These are phyloP conservation scores for Voacanga thouarsii DNA, from an alignment of 257 asterid genomes.

Conservation along the genomic window DNA sequence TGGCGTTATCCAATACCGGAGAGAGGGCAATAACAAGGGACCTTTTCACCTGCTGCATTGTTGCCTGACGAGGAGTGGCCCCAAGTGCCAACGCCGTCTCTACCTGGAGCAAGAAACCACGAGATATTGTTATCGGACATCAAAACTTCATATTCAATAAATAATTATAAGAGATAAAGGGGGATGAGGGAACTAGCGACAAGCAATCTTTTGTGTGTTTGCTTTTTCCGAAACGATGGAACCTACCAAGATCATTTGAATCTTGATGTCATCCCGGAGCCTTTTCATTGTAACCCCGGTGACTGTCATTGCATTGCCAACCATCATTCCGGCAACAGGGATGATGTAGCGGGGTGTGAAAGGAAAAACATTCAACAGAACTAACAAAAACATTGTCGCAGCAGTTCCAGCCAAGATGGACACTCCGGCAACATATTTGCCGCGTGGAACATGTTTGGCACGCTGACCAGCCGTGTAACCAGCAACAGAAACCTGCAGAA, in stretches of 20 bases:
- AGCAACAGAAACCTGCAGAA: constrained; percentile 59
- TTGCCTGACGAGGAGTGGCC: constrained; percentile 93
- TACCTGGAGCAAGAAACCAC: constrained; percentile 37
- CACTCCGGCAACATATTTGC: constrained; percentile 71
- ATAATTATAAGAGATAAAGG: too few species aligned
- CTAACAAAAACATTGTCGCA: constrained; percentile 56
- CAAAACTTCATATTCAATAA: too few species aligned
- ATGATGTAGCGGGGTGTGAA: constrained; percentile 87
- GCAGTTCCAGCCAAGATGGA: constrained; percentile 75
- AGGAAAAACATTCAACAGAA: constrained; percentile 66
- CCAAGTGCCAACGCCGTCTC: constrained; percentile 94
- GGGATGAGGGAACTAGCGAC: too few species aligned
- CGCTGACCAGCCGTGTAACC: constrained; percentile 95
- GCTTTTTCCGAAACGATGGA: not conserved
- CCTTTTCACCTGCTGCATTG: constrained; percentile 75
- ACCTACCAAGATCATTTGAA: constrained; percentile 59
- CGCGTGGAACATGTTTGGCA: constrained; percentile 84
- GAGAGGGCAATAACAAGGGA: constrained; percentile 78
- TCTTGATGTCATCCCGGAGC: constrained; percentile 86
- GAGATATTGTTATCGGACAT: too few species aligned
- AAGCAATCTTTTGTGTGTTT: too few species aligned
- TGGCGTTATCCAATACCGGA: constrained; percentile 88
- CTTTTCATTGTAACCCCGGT: constrained; percentile 94
- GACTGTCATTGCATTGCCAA: constrained; percentile 90
- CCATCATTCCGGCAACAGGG: constrained; percentile 95